Conservation (phyloP, 768 basidiomycete species). For the Kwoniella europaea region DNA sequence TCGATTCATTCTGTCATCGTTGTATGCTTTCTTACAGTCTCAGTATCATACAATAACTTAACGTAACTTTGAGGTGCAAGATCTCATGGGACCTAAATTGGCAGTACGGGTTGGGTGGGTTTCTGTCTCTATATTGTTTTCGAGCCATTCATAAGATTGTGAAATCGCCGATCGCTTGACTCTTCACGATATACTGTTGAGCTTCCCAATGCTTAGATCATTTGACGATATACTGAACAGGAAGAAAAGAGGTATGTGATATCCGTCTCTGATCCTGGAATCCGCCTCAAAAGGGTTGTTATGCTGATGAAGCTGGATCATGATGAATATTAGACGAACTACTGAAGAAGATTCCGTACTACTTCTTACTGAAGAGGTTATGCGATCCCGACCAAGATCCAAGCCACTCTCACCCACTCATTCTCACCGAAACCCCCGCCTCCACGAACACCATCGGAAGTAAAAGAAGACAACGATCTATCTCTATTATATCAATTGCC, state of each 20-base stretch:
- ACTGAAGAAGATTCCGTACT: not conserved
- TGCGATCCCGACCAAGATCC: not conserved
- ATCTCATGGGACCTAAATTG: too few species aligned
- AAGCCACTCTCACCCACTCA: not conserved
- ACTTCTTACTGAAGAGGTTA: constrained; percentile 6
- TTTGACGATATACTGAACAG: constrained; percentile 4
- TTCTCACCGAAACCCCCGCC: not conserved
- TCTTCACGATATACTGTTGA: too few species aligned
- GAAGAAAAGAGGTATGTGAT: not conserved
- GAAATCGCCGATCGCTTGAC: too few species aligned
- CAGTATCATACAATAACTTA: too few species aligned
- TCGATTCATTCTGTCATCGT: too few species aligned
- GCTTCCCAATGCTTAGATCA: not conserved
- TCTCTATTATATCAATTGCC: not conserved
- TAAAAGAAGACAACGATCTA: not conserved
- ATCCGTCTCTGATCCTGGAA: not conserved
- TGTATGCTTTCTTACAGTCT: too few species aligned
- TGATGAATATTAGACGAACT: not conserved
- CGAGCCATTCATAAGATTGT: too few species aligned
- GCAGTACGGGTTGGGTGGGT: too few species aligned
- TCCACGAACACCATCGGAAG: not conserved
- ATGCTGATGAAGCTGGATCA: not conserved
- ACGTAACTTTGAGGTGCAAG: too few species aligned
- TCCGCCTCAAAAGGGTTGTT: not conserved
- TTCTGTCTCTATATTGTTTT: too few species aligned